phyloP scores from a whole-genome alignment of 164 flowering plant genomes.

The Protea cynaroides region DNA sequence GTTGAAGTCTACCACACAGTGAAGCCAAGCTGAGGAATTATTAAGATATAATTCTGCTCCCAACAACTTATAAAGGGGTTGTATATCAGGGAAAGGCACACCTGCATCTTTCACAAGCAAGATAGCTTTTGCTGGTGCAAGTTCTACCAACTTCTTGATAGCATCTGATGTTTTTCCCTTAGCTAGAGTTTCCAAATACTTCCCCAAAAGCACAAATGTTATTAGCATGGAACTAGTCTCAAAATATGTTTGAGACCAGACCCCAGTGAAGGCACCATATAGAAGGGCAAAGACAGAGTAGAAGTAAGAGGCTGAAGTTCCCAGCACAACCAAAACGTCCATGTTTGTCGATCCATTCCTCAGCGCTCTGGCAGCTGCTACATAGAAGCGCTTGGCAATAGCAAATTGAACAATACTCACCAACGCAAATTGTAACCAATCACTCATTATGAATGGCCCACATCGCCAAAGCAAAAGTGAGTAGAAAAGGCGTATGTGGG shows the following conservation, averaged over 20 bases:
- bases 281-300: constrained; percentile 89
- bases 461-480: constrained; percentile 73
- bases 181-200: constrained; percentile 91
- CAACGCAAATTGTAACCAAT: constrained; percentile 91
- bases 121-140: constrained; percentile 84
- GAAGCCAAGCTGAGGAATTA: not conserved
- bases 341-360: constrained; percentile 89
- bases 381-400: constrained; percentile 87
- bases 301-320: constrained; percentile 93
- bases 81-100: constrained; percentile 7
- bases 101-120: constrained; percentile 77
- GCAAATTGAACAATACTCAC: constrained; percentile 86
- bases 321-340: constrained; percentile 98
- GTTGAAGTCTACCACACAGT: not conserved
- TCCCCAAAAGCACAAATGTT: constrained; percentile 92
- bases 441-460: constrained; percentile 93
- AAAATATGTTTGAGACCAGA: constrained; percentile 94
- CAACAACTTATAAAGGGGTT: not conserved
- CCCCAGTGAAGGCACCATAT: constrained; percentile 90
- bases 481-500: constrained; percentile 72
- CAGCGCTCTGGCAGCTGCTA: constrained; percentile 88
- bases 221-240: constrained; percentile 98
- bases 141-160: constrained; percentile 90
- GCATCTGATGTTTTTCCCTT: constrained; percentile 99
- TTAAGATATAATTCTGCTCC: not conserved